These are phyloP conservation scores for Exophiala spinifera DNA, from an alignment of 2,329 filamentous ascomycete species.

Conservation along the genomic window DNA sequence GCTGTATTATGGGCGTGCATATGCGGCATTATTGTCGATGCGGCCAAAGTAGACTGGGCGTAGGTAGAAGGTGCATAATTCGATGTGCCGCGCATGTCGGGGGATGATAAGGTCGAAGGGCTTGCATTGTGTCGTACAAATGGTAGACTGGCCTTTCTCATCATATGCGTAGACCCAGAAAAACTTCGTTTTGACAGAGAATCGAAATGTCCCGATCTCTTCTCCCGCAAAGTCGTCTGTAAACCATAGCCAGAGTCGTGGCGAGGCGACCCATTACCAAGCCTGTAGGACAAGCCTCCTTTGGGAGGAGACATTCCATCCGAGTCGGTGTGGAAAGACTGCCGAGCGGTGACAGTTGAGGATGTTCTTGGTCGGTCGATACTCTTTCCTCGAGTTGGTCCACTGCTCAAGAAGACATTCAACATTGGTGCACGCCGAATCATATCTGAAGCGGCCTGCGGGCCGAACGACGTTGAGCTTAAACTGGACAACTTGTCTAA, in stretches of 20 bases:
- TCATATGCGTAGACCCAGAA: slow-evolving; percentile 54
- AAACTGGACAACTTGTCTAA: slow-evolving; percentile 84
- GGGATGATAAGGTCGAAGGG: slow-evolving; percentile 44
- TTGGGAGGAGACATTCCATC: slow-evolving; percentile 67
- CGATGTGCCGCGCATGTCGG: slow-evolving; percentile 43
- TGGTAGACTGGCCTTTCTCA: slow-evolving; percentile 63
- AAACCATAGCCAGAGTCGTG: slow-evolving; percentile 90
- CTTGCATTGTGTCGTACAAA: slow-evolving; percentile 62
- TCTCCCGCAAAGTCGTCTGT: slow-evolving; percentile 82
- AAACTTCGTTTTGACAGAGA: slow-evolving; percentile 79
- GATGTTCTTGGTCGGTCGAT: slow-evolving; percentile 67
- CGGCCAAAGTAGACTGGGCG: slow-evolving; percentile 50
- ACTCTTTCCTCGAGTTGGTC: slow-evolving; percentile 44
- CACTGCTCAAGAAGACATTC: slow-evolving; percentile 84
- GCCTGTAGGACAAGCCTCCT: slow-evolving; percentile 70
- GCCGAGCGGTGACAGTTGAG: slow-evolving; percentile 52
- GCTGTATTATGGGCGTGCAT: slow-evolving; percentile 36
- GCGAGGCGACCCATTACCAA: slow-evolving; percentile 75
- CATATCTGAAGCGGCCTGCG: slow-evolving; percentile 54
- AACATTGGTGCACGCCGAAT: slow-evolving; percentile 65
- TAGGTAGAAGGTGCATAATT: slow-evolving; percentile 50
- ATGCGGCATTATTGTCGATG: slow-evolving; percentile 51
- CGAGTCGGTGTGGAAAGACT: slow-evolving; percentile 56
- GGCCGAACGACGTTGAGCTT: slow-evolving; percentile 83
- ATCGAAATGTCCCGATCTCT: slow-evolving; percentile 90